Evolutionary conservation across 140 eudicot genomes (phyloP), one percentile per base, ranked within the genome.

Genomic region (Stevia rebaudiana): DNA sequence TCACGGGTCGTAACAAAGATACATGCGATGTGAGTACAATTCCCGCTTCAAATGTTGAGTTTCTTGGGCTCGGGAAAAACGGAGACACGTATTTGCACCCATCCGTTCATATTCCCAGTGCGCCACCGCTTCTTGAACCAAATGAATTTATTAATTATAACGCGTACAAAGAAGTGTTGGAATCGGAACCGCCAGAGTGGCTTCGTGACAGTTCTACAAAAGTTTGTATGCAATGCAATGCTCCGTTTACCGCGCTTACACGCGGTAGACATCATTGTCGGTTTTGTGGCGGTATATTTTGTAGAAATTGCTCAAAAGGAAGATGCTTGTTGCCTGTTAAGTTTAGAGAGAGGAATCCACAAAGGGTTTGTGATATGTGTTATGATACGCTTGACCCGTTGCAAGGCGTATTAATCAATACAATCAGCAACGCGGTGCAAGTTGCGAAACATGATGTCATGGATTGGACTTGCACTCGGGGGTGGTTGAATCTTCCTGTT

Each of bases 201-300:
- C 85, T 88, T 70, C 87, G 88, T 18, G 99, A 94, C 80, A 94
- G 99, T 76, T 73, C 81, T 23, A 48, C 88, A 55, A 47, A 71
- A 42, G 88, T 58, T 43, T 94, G 99, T 70, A 88, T 94, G 99
- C 99, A 88, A 63, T 88, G 99, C 71, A 75, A 63, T 78, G 83
- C 95, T 74, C 88, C 90, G 5, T 94, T 94, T 69, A 88, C 99
- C n/a, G 94, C 99, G 16, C 53, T 94, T 43, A 85, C 99, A 35
- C 95, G 97, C 55, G 99, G 97, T 23, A 81, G 99, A 65, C 99
- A 94, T 78, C 99, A 94, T 70, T 94, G 99, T 70, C 86, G 99
- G 4, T 94, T 94, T 54, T 94, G 99, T 78, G 97, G 99, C 44
- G 97, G 95, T 21, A 80, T 88, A 25, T 88, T 94, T 63, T 94